Percentiles rank a stretch among this genome's conserved stretches.
Evolutionary conservation across 1,284 basidiomycete species (phyloP).

Genomic region (Cerioporus squamosus): DNA sequence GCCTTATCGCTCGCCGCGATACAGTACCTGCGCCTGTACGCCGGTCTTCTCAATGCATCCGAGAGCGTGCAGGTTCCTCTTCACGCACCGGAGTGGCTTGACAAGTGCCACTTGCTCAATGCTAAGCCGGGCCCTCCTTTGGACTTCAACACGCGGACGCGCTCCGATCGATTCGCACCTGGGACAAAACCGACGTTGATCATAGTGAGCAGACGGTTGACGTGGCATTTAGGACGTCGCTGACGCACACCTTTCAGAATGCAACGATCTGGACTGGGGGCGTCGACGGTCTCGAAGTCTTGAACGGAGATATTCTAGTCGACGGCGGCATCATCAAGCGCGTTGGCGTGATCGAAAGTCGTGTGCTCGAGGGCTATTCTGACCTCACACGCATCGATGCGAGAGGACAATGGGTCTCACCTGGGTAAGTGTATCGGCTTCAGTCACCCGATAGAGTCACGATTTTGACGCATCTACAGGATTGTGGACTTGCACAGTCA

Average conservation of each 20-base stretch:
- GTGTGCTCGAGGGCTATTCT: slow-evolving; percentile 5
- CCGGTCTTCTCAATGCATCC: background rate
- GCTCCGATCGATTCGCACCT: slow-evolving; percentile 70
- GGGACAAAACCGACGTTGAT: slow-evolving; percentile 60
- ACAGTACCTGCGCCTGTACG: slow-evolving; percentile 1
- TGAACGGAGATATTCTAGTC: slow-evolving; percentile 56
- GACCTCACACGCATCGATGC: slow-evolving; percentile 26
- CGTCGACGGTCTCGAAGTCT: slow-evolving; percentile 54
- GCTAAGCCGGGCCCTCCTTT: slow-evolving; percentile 45
- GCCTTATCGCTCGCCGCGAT: slow-evolving; percentile 3
- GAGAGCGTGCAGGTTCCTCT: slow-evolving; percentile 23
- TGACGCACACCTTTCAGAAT: slow-evolving; percentile 39
- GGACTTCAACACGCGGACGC: slow-evolving; percentile 51
- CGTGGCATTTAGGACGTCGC: background rate
- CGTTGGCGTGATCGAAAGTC: slow-evolving; percentile 44
- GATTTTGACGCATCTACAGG: slow-evolving; percentile 23
- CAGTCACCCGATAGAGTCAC: background rate
- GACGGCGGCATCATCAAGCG: slow-evolving; percentile 59
- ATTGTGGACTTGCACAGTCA: slow-evolving; percentile 45
- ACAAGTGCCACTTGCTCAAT: slow-evolving; percentile 45
- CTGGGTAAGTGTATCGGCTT: slow-evolving; percentile 21
- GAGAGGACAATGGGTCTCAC: slow-evolving; percentile 30
- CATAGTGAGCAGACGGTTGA: slow-evolving; percentile 15
- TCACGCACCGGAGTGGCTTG: slow-evolving; percentile 33
- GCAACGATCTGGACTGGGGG: slow-evolving; percentile 69